These are phyloP conservation scores for Dioscorea cayenensis DNA, from an alignment of 116 monocot species.

Conservation along the genomic window DNA sequence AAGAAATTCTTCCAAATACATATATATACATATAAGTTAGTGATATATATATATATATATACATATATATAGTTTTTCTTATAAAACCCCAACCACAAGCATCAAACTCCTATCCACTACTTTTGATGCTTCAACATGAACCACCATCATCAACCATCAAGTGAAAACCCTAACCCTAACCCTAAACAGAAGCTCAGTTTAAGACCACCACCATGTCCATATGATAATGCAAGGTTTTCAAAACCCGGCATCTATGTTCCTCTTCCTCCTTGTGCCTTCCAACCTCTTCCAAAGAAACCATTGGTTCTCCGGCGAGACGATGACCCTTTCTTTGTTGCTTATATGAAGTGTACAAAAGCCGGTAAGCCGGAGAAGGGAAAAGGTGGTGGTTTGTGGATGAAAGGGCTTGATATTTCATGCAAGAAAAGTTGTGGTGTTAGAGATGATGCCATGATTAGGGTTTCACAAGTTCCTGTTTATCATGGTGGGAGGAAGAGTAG, in stretches of 20 bases:
- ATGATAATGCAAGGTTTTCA: background rate
- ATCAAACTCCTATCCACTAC: no score
- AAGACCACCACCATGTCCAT: background rate
- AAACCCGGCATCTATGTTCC: background rate
- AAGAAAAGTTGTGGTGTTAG: slow-evolving; percentile 7
- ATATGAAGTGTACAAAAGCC: slow-evolving; percentile 25
- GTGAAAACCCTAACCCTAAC: background rate
- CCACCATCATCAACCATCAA: background rate
- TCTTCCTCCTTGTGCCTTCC: slow-evolving; percentile 14
- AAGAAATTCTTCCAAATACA: no score
- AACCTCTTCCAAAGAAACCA: background rate
- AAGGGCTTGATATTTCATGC: slow-evolving; percentile 10
- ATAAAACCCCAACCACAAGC: no score
- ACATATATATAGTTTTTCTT: no score
- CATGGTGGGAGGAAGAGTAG: background rate
- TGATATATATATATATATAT: no score
- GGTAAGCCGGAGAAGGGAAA: background rate
- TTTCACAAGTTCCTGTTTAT: background rate
- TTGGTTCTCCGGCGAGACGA: background rate
- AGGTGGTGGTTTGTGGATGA: background rate
- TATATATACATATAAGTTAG: no score
- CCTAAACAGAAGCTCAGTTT: background rate
- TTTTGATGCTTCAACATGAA: no score
- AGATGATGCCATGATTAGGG: slow-evolving; percentile 15
- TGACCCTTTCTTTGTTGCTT: slow-evolving; percentile 35